Base-by-base conservation (phyloP, 345 rosid genomes). In the Sonneratia alba region DNA sequence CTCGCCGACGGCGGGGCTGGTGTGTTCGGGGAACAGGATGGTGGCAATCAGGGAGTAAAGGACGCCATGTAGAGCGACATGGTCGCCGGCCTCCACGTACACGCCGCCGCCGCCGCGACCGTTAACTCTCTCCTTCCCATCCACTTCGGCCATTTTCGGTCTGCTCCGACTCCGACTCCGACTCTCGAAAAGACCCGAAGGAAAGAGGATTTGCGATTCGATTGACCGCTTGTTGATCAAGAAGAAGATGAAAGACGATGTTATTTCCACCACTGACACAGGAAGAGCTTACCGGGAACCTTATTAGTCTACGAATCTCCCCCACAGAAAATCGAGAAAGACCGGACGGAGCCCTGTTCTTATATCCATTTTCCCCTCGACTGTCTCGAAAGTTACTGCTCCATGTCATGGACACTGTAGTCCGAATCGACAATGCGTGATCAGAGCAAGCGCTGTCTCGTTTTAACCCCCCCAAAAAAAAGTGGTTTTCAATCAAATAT, bases 1-100 rank as follows among this genome's bases (percentile, higher is more conserved):
- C 56, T 81, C 67, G 12, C 90, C 82, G 3, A 79, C 68, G 42
- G 73, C 67, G 69, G 36, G 68, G 56, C 76, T 61, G 66, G 71
- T 61, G 32, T 61, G 64, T 66, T 83, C 87, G 4, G 93, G 91
- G 74, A 80, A 79, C 68, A 87, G 64, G 79, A 88, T 72, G 79
- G 72, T 79, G 66, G 81, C 70, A 66, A 84, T 12, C 82, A 83
- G 71, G 69, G 87, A 73, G 67, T 79, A 83, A 40, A 94, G 63
- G 76, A 87, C 79, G 64, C 76, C 79, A 72, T 71, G 78, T 73
- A 91, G 87, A 5, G 87, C 83, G 65, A 12, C 19, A 7, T 53
- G 1, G 66, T 62, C 66, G 66, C 13, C 37, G 66, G 66, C 66
- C 36, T 62, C 66, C 32, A 62, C 66, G 66, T 27, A 27, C 38